These are phyloP conservation scores for Trichosporon sp. DNA, from an alignment of 1,284 basidiomycete genomes.

Conservation along the genomic window DNA sequence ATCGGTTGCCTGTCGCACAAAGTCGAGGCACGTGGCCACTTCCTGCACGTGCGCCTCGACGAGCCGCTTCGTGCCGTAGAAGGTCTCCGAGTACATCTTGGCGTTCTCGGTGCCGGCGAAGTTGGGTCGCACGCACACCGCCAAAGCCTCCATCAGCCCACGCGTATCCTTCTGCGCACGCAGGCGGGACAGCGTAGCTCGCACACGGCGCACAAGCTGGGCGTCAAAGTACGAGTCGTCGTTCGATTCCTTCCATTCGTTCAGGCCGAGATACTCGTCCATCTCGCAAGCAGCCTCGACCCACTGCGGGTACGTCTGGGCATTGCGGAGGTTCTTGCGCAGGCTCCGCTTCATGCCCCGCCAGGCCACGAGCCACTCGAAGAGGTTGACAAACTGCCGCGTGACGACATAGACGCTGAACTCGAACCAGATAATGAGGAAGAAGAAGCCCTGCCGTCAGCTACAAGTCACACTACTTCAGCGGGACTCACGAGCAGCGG, in stretches of 20 bases:
- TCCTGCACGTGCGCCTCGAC: constrained; percentile 86
- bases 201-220: constrained; percentile 47
- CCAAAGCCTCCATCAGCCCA: constrained; percentile 81
- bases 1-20: constrained; percentile 65
- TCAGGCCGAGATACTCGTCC: constrained; percentile 74
- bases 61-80: constrained; percentile 76
- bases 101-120: constrained; percentile 92
- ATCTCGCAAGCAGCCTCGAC: constrained; percentile 70
- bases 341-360: constrained; percentile 74
- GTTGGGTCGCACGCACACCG: constrained; percentile 85
- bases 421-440: constrained; percentile 74
- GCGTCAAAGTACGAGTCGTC: constrained; percentile 86
- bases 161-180: constrained; percentile 60
- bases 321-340: constrained; percentile 65
- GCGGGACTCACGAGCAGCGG: constrained; percentile 65
- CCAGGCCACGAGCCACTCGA: constrained; percentile 88
- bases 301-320: constrained; percentile 73
- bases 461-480: not conserved
- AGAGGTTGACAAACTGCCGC: constrained; percentile 85
- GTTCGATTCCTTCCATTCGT: constrained; percentile 78
- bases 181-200: constrained; percentile 34
- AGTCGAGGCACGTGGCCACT: constrained; percentile 65
- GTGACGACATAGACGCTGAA: constrained; percentile 82
- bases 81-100: constrained; percentile 81
- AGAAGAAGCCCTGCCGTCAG: constrained; percentile 62